Evolutionary conservation across 1,284 basidiomycete species (phyloP).

Genomic region (Ceratorhiza oryzae-sativae): DNA sequence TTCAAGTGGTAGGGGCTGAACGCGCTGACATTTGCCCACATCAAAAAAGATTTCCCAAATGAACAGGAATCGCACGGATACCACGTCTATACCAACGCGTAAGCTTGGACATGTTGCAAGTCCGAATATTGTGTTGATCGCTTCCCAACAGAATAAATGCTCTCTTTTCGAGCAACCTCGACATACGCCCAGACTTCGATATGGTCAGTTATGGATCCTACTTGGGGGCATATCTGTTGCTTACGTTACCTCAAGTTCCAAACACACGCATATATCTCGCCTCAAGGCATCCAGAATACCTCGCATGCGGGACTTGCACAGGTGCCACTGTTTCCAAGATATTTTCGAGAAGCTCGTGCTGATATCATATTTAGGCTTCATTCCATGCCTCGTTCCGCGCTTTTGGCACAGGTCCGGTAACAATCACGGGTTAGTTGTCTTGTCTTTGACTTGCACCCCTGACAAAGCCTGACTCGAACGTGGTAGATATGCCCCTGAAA

Average conservation of each 20-base stretch:
- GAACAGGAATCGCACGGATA: conserved; percentile 41
- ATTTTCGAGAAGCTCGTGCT: background rate
- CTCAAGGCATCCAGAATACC: background rate
- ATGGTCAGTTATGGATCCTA: too few species aligned
- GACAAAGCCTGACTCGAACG: background rate
- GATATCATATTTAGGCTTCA: conserved; percentile 20
- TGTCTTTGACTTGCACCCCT: background rate
- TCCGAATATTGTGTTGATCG: background rate
- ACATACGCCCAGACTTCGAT: conserved; percentile 41
- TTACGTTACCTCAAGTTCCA: conserved; percentile 41
- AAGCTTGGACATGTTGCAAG: background rate
- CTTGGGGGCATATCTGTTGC: too few species aligned
- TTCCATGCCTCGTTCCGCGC: conserved; percentile 43
- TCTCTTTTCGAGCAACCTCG: conserved; percentile 37
- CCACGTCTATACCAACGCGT: conserved; percentile 41
- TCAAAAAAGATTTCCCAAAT: conserved; percentile 36
- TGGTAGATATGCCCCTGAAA: conserved; percentile 35
- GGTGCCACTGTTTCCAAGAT: background rate
- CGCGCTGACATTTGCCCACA: background rate
- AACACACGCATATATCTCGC: conserved; percentile 42
- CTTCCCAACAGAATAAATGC: conserved; percentile 18
- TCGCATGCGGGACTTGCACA: conserved; percentile 17
- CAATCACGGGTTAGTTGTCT: conserved; percentile 36
- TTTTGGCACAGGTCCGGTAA: conserved; percentile 42
- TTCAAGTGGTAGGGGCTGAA: background rate